Percentiles rank a stretch among this genome's conserved stretches.
These are phyloP conservation scores for Candida hungchunana DNA, from an alignment of 805 yeast genomes.

Conservation along the genomic window DNA sequence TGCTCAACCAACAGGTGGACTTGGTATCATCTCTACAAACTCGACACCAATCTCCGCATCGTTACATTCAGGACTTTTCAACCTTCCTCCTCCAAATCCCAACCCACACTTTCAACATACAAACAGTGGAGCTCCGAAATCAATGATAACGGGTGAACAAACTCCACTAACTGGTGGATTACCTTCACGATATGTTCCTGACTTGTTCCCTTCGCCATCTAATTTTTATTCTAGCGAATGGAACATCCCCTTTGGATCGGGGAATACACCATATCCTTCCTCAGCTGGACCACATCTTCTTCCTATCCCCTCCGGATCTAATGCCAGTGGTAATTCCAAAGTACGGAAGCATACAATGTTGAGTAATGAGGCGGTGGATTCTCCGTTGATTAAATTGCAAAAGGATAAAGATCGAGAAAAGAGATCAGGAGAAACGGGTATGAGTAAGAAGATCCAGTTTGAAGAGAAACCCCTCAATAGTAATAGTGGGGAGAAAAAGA, in stretches of 20 bases:
- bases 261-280: constrained; percentile 34
- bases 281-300: constrained; percentile 25
- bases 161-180: constrained; percentile 65
- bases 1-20: constrained; percentile 13
- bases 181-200: constrained; percentile 68
- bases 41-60: constrained; percentile 31
- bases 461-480: no score
- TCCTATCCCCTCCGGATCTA: constrained; percentile 12
- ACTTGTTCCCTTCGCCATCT: constrained; percentile 78
- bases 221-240: constrained; percentile 63
- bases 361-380: constrained; percentile 14
- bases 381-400: constrained; percentile 15
- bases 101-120: constrained; percentile 25
- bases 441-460: constrained; percentile 12
- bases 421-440: not conserved
- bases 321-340: constrained; percentile 3
- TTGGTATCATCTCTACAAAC: constrained; percentile 20
- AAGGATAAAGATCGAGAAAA: constrained; percentile 9
- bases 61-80: constrained; percentile 29
- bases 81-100: constrained; percentile 32
- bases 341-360: constrained; percentile 11
- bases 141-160: constrained; percentile 47
- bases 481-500: no score
- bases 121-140: constrained; percentile 20
- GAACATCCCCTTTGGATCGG: constrained; percentile 43